Conservation (phyloP, 306 rosid species). For the Castanospermum australe region DNA sequence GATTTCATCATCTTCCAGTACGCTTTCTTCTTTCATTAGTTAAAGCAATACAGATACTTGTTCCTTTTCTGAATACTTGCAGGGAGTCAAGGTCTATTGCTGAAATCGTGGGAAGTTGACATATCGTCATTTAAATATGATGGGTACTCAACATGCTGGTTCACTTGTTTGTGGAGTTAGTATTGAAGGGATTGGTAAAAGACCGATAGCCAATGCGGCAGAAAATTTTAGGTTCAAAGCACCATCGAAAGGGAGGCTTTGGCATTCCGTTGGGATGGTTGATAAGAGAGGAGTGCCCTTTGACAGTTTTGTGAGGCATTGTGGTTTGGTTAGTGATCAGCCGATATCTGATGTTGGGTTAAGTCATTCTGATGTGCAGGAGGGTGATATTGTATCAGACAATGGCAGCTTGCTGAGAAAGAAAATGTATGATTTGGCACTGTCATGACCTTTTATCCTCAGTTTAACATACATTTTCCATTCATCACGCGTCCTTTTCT, state of each 20-base stretch:
- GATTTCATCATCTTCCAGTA: background rate
- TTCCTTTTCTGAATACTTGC: background rate
- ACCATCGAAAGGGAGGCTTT: conserved; percentile 5
- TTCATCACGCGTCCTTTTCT: background rate
- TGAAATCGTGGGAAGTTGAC: background rate
- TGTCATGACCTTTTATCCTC: background rate
- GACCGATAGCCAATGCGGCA: background rate
- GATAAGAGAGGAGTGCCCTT: background rate
- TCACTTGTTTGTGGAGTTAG: conserved; percentile 6
- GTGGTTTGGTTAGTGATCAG: conserved; percentile 1
- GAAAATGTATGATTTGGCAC: background rate
- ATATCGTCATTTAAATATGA: background rate
- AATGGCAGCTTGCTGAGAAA: background rate
- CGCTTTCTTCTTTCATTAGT: background rate
- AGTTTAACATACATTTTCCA: background rate
- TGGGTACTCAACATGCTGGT: background rate
- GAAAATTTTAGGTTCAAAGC: background rate
- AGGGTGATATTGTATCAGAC: background rate
- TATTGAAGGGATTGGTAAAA: background rate
- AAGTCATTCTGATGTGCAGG: background rate
- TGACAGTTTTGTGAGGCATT: background rate
- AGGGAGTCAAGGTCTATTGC: background rate
- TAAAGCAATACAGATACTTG: background rate
- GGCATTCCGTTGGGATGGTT: background rate
- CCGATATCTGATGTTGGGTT: background rate